Evolutionary conservation across 1,284 basidiomycete species (phyloP), one percentile per base, ranked within the genome.

Genomic region (Neolentinus lepideus): DNA sequence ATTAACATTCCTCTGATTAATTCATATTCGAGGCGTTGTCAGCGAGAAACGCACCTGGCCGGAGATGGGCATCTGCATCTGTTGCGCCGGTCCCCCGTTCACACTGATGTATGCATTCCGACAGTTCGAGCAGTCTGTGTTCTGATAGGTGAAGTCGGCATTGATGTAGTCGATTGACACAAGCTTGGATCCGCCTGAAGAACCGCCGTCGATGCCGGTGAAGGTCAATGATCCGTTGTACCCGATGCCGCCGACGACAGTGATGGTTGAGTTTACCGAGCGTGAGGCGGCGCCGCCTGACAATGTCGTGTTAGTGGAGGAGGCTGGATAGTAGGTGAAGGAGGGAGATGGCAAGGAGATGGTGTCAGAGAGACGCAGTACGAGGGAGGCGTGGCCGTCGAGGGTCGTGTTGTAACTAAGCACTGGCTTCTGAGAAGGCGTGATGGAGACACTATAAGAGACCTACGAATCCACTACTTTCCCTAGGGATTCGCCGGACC

Each of bases 81-180:
- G 71, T 12, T 75, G 70, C 2, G 70, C 64, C 2, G 68, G 58
- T 2, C 72, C 76, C 14, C 75, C 75, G 59, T 78, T 78, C 2
- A 78, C 70, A 56, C 75, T 76, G 33, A 78, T 64, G 45, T 71
- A 72, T 16, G 72, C 72, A 56, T 76, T 72, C 33, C 76, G 71
- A 60, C 75, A 78, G 59, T 78, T 78, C 9, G 76, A 74, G 62
- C 76, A 78, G 11, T 63, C 74, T 1, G 71, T 73, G 58, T 77
- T 77, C 54, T 60, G 62, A 63, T 71, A 72, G 6, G 69, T 68
- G 38, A 69, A 68, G 53, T 78, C 76, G 19, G 67, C 77, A 51
- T 78, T 77, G 59, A 77, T 77, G 57, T 77, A 79, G 61, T 77
- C 75, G 43, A 77, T 62, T 8, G 74, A 68, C 31, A 78, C 59